Evolutionary conservation across 495 filamentous ascomycete species (phyloP).

Genomic region (Penicillium herquei): DNA sequence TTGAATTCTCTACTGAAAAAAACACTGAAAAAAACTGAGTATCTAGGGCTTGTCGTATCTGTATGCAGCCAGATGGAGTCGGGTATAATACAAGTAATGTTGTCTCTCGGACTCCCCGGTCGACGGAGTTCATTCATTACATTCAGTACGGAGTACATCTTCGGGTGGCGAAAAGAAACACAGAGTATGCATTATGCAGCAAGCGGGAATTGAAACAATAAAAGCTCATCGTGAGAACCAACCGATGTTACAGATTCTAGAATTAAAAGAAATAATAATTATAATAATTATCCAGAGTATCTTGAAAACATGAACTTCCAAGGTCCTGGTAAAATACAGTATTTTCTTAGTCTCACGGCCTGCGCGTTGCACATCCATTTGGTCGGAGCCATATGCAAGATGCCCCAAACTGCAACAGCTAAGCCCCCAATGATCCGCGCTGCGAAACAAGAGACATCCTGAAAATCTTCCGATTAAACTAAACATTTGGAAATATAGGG

Average conservation of each 20-base stretch:
- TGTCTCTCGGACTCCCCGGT: slow-evolving; percentile 25
- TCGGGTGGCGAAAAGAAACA: slow-evolving; percentile 10
- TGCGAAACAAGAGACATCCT: slow-evolving; percentile 11
- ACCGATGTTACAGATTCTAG: neutral
- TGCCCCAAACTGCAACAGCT: slow-evolving; percentile 34
- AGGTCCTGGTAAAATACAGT: slow-evolving; percentile 3
- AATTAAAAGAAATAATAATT: neutral
- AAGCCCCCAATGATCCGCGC: slow-evolving; percentile 30
- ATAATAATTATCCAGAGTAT: neutral
- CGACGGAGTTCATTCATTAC: neutral
- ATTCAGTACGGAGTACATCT: neutral
- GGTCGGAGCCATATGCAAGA: slow-evolving; percentile 25
- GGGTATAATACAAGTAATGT: slow-evolving; percentile 14
- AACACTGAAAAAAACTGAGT: neutral
- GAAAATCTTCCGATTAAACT: slow-evolving; percentile 18
- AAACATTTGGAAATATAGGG: neutral
- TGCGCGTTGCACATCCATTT: slow-evolving; percentile 30
- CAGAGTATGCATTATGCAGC: neutral
- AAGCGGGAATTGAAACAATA: slow-evolving; percentile 8
- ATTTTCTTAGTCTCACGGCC: slow-evolving; percentile 20
- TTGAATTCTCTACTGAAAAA: slow-evolving; percentile 1
- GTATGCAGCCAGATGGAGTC: slow-evolving; percentile 26
- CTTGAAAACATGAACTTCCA: neutral
- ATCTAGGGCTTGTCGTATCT: slow-evolving; percentile 11
- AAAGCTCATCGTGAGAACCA: neutral